These are phyloP conservation scores for Pseudozyma sp. DNA, from an alignment of 1,284 basidiomycete species.

Conservation along the genomic window DNA sequence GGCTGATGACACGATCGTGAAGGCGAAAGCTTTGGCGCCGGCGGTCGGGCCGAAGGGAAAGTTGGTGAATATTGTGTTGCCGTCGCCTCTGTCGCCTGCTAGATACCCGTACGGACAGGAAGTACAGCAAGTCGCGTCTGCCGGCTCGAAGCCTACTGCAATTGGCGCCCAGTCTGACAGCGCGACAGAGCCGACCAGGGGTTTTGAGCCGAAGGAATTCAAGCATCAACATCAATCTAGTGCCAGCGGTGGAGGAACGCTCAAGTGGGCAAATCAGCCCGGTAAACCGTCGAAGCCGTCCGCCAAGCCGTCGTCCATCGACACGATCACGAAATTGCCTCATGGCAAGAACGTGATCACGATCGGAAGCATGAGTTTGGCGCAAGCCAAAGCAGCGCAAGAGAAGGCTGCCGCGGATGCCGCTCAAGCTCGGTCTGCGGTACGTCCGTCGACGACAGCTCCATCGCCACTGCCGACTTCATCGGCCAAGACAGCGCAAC, in stretches of 20 bases:
- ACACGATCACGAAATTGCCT: slow-evolving; percentile 4
- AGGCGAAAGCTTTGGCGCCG: slow-evolving; percentile 16
- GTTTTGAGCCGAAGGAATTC: too few relatives aligned
- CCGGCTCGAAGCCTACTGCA: too few relatives aligned
- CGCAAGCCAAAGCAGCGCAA: slow-evolving; percentile 19
- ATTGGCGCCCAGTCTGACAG: too few relatives aligned
- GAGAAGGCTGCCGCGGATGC: slow-evolving; percentile 10
- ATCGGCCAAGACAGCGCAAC: background rate
- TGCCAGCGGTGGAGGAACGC: background rate
- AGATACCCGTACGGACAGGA: slow-evolving; percentile 48
- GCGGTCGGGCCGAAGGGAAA: slow-evolving; percentile 49
- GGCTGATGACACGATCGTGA: background rate
- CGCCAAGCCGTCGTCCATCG: background rate
- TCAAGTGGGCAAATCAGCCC: slow-evolving; percentile 8
- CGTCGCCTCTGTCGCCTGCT: slow-evolving; percentile 41
- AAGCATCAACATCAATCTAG: background rate
- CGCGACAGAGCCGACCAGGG: too few relatives aligned
- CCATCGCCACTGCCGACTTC: too few relatives aligned
- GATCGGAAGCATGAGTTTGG: slow-evolving; percentile 19
- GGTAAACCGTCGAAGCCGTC: background rate
- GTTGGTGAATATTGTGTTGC: slow-evolving; percentile 39
- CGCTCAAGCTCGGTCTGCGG: background rate
- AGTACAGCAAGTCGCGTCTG: slow-evolving; percentile 1
- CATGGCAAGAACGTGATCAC: slow-evolving; percentile 31
- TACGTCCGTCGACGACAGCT: too few relatives aligned